Evolutionary conservation across 371 early-diverging fungal genomes (phyloP).

Genomic region (Mortierella sp.): DNA sequence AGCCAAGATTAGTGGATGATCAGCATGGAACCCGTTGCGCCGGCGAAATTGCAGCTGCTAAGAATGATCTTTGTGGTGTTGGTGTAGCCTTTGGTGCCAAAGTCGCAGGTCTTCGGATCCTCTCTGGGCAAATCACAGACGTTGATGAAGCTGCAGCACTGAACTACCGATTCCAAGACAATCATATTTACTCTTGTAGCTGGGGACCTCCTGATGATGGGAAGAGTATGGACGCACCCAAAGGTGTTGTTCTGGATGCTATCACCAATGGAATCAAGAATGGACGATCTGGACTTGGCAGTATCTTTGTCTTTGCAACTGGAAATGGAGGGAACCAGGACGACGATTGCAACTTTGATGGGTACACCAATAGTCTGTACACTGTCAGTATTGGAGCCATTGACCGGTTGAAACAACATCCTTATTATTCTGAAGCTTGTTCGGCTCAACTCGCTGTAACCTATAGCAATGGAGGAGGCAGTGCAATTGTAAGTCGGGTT

Average conservation of each 20-base stretch:
- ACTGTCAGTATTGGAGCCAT: slow-evolving; percentile 95
- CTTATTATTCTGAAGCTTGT: slow-evolving; percentile 91
- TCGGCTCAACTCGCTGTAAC: slow-evolving; percentile 90
- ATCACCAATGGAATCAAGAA: slow-evolving; percentile 84
- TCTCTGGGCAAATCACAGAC: slow-evolving; percentile 87
- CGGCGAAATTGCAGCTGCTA: slow-evolving; percentile 93
- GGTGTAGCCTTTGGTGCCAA: slow-evolving; percentile 91
- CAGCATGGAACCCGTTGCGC: slow-evolving; percentile 97
- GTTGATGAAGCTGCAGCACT: slow-evolving; percentile 92
- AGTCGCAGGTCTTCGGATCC: slow-evolving; percentile 91
- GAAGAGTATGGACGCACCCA: slow-evolving; percentile 87
- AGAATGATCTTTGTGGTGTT: slow-evolving; percentile 91
- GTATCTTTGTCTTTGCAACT: slow-evolving; percentile 93
- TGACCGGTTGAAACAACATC: slow-evolving; percentile 77
- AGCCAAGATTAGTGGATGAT: slow-evolving; percentile 82
- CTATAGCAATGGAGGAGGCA: slow-evolving; percentile 86
- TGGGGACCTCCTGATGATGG: slow-evolving; percentile 98
- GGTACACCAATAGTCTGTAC: slow-evolving; percentile 96
- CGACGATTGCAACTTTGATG: slow-evolving; percentile 98
- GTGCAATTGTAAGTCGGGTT: slow-evolving; percentile 72
- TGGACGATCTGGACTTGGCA: slow-evolving; percentile 89
- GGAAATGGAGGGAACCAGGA: slow-evolving; percentile 89
- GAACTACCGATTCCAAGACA: slow-evolving; percentile 86
- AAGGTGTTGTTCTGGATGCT: slow-evolving; percentile 80
- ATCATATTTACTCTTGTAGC: slow-evolving; percentile 93